These are phyloP conservation scores for Pseudomonodictys pantanalensis DNA, from an alignment of 495 filamentous ascomycete species.

Conservation along the genomic window DNA sequence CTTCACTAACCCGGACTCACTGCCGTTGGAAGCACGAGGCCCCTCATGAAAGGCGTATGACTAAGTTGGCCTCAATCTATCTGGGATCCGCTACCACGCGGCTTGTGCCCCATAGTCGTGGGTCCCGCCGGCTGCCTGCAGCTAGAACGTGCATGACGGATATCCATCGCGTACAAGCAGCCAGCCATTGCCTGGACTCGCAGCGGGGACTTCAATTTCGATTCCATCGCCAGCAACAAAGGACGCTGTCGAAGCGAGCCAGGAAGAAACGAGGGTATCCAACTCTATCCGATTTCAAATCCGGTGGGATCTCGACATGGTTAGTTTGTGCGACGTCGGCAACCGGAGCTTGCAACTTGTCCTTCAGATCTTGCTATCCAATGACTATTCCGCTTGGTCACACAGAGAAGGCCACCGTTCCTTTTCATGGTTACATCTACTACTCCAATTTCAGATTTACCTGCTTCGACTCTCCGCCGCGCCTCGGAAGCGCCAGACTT, in stretches of 20 bases:
- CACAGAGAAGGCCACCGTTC: slow-evolving; percentile 17
- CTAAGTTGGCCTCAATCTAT: slow-evolving; percentile 5
- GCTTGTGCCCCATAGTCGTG: slow-evolving; percentile 20
- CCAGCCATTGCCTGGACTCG: no score
- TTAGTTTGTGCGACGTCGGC: slow-evolving; percentile 17
- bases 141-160: slow-evolving; percentile 28
- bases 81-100: slow-evolving; percentile 18
- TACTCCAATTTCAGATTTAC: slow-evolving; percentile 21
- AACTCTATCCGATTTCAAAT: no score
- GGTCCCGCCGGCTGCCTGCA: slow-evolving; percentile 17
- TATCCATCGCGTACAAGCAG: background rate
- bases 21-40: background rate
- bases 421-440: slow-evolving; percentile 28
- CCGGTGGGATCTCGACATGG: no score
- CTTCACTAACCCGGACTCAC: slow-evolving; percentile 8
- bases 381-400: slow-evolving; percentile 9
- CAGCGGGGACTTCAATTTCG: no score
- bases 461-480: slow-evolving; percentile 6
- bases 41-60: background rate
- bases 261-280: no score
- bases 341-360: slow-evolving; percentile 4
- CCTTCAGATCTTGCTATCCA: slow-evolving; percentile 5
- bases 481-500: background rate
- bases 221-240: background rate
- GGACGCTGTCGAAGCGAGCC: background rate